Percentiles rank a stretch among this genome's conserved stretches.
Evolutionary conservation across 1,284 basidiomycete genomes (phyloP).

Genomic region (Ustilago esculenta): DNA sequence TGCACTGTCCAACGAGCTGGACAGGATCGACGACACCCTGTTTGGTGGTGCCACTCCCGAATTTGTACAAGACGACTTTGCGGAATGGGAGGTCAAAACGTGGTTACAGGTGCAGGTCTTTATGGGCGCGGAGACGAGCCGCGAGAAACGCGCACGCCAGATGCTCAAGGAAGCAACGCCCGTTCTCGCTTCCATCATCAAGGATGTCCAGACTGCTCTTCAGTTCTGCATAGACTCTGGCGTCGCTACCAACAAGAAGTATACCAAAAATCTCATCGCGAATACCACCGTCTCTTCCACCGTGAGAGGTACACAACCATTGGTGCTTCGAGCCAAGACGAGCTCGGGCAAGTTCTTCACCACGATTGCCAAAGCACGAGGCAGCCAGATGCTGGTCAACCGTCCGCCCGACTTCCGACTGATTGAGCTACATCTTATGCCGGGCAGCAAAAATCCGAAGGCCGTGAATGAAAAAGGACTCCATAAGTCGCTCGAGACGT

Average conservation of each 20-base stretch:
- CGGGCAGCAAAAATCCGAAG: constrained; percentile 39
- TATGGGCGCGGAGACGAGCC: constrained; percentile 44
- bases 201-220: constrained; percentile 42
- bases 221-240: constrained; percentile 51
- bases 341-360: constrained; percentile 54
- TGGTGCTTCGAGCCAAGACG: constrained; percentile 51
- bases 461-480: constrained; percentile 44
- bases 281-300: constrained; percentile 17
- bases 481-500: constrained; percentile 51
- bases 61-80: constrained; percentile 38
- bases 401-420: constrained; percentile 42
- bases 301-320: constrained; percentile 33
- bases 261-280: constrained; percentile 42
- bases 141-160: constrained; percentile 51
- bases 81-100: constrained; percentile 45
- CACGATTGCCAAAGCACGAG: constrained; percentile 47
- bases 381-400: constrained; percentile 47
- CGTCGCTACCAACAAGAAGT: constrained; percentile 46
- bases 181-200: constrained; percentile 25
- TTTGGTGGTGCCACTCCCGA: constrained; percentile 38
- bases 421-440: constrained; percentile 53
- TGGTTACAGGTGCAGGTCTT: constrained; percentile 23
- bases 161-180: constrained; percentile 35
- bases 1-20: constrained; percentile 15
- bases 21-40: constrained; percentile 20